phyloP scores from a whole-genome alignment of 2,329 filamentous ascomycete genomes.

The Rhynchosporium graminicola region DNA sequence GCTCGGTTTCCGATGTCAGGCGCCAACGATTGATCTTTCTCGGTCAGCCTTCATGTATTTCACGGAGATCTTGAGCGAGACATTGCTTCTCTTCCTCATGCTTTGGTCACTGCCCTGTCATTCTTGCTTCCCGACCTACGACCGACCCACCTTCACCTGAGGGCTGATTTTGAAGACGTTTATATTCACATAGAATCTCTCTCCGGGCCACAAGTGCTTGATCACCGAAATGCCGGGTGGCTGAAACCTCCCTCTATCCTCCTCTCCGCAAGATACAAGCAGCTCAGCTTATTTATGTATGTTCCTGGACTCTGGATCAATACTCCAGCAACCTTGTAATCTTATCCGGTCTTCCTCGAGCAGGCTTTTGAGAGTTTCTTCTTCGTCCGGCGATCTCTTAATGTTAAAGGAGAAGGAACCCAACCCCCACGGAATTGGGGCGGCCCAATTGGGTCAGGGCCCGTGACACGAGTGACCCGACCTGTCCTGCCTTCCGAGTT shows the following conservation, averaged over 20 bases:
- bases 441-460: slow-evolving; percentile 7
- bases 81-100: not conserved
- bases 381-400: slow-evolving; percentile 29
- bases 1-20: slow-evolving; percentile 1
- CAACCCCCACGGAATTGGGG: slow-evolving; percentile 22
- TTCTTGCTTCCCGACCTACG: not conserved
- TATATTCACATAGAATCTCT: not conserved
- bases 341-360: slow-evolving; percentile 6
- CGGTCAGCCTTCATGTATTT: no score
- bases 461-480: not conserved
- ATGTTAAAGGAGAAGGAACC: slow-evolving; percentile 2
- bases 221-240: not conserved
- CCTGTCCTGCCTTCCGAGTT: not conserved
- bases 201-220: not conserved
- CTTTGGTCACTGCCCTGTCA: not conserved
- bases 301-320: slow-evolving; percentile 8
- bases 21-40: not conserved
- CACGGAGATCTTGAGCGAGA: not conserved
- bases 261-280: slow-evolving; percentile 3
- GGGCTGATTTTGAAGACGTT: not conserved
- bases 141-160: not conserved
- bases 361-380: slow-evolving; percentile 5
- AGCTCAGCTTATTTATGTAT: not conserved
- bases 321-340: not conserved
- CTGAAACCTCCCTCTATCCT: slow-evolving; percentile 1